These are phyloP conservation scores for Sporothrix euskadiensis DNA, from an alignment of 2,329 filamentous ascomycete species.

Conservation along the genomic window DNA sequence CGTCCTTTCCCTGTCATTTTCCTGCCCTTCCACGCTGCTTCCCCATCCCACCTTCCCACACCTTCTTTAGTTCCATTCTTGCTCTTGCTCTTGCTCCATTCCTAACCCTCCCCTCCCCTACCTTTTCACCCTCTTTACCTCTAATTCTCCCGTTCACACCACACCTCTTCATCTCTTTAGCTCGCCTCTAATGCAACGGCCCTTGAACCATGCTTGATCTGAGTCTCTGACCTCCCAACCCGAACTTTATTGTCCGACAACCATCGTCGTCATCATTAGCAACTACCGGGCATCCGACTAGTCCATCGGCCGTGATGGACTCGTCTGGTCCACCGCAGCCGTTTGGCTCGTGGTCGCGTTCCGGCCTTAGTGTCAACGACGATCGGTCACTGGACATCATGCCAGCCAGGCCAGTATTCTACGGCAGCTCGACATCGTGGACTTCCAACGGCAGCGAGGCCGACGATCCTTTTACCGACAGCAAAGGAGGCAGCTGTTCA, in stretches of 20 bases:
- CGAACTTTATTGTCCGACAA: constrained; percentile 2
- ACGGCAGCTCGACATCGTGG: constrained; percentile 56
- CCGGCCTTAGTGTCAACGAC: background rate
- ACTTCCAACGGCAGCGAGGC: constrained; percentile 55
- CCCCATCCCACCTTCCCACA: constrained; percentile 11
- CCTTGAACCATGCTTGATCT: constrained; percentile 20
- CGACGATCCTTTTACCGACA: constrained; percentile 48
- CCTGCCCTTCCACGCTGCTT: background rate
- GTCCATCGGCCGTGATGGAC: constrained; percentile 20
- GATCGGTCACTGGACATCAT: background rate
- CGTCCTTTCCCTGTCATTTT: background rate
- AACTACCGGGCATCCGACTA: background rate
- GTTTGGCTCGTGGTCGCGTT: background rate
- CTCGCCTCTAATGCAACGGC: constrained; percentile 21
- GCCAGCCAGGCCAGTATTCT: background rate
- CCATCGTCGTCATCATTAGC: background rate
- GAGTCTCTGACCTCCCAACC: constrained; percentile 5
- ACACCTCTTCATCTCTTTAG: constrained; percentile 2
- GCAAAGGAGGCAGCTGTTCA: constrained; percentile 46
- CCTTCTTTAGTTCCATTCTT: background rate
- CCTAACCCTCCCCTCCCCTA: background rate
- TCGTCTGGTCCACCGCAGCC: constrained; percentile 2
- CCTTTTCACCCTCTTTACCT: background rate
- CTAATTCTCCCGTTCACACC: background rate
- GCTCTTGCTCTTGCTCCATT: constrained; percentile 14